These are phyloP conservation scores for Pleurotus salmoneostramineus DNA, from an alignment of 768 basidiomycete species.

Conservation along the genomic window DNA sequence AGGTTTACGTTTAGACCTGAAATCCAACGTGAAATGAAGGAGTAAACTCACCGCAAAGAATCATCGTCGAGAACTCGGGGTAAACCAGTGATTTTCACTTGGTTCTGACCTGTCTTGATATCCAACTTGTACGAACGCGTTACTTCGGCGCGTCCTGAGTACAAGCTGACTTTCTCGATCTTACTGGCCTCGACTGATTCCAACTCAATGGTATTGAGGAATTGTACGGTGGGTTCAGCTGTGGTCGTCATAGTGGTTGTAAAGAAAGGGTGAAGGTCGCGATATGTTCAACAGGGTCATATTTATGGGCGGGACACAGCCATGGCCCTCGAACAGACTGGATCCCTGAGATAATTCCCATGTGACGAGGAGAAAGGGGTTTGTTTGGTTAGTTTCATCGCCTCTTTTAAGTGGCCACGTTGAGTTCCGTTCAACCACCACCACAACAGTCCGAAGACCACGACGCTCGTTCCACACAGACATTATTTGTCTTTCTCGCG, in stretches of 20 bases:
- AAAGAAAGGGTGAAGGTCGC: not conserved
- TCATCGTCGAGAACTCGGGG: constrained; percentile 24
- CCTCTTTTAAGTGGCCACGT: not conserved
- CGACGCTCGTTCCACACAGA: not conserved
- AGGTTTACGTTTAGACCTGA: not conserved
- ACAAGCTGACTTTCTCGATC: constrained; percentile 29
- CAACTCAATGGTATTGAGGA: constrained; percentile 18
- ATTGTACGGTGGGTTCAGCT: not conserved
- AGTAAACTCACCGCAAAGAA: constrained; percentile 22
- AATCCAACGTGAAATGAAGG: not conserved
- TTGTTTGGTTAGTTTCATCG: not conserved
- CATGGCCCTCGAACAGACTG: too few species aligned
- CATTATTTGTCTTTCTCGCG: not conserved
- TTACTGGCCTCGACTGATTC: constrained; percentile 22
- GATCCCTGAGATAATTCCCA: too few species aligned
- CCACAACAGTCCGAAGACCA: not conserved
- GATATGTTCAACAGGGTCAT: too few species aligned
- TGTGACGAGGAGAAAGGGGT: too few species aligned
- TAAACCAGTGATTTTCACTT: constrained; percentile 26
- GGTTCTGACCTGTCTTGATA: constrained; percentile 28
- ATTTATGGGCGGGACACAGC: too few species aligned
- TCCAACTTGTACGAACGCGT: constrained; percentile 27
- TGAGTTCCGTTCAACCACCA: not conserved
- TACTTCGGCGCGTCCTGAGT: constrained; percentile 31
- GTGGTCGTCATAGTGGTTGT: not conserved